These are phyloP conservation scores for Leptographium wingfieldii DNA, from an alignment of 2,329 filamentous ascomycete genomes.

Conservation along the genomic window DNA sequence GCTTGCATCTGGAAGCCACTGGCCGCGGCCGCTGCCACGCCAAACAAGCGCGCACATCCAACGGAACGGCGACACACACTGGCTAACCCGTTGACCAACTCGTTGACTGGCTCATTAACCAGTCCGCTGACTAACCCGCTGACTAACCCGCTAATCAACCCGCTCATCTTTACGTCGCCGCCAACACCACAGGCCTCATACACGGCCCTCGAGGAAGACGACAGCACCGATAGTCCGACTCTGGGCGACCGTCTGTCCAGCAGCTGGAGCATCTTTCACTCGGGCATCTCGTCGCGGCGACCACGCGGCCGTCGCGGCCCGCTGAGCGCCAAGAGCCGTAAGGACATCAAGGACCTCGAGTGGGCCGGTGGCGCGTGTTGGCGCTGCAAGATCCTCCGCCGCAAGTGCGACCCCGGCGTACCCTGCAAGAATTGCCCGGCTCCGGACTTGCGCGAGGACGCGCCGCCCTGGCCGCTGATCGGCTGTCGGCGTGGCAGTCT, in stretches of 20 bases:
- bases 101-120: too few species aligned
- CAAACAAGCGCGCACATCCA: background rate
- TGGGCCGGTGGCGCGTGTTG: slow-evolving; percentile 19
- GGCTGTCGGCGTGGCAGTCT: slow-evolving; percentile 19
- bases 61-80: slow-evolving; percentile 1
- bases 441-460: slow-evolving; percentile 18
- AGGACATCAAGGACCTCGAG: slow-evolving; percentile 18
- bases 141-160: slow-evolving; percentile 2
- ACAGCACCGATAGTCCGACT: slow-evolving; percentile 7
- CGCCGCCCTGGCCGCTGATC: slow-evolving; percentile 19
- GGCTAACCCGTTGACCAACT: slow-evolving; percentile 1
- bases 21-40: background rate
- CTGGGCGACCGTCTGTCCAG: slow-evolving; percentile 11
- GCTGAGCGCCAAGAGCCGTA: slow-evolving; percentile 17
- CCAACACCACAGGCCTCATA: background rate
- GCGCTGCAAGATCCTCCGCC: slow-evolving; percentile 19
- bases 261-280: slow-evolving; percentile 14
- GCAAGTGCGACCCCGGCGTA: slow-evolving; percentile 16
- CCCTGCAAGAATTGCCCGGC: slow-evolving; percentile 19
- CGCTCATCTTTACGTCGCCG: slow-evolving; percentile 1
- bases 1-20: slow-evolving; percentile 14
- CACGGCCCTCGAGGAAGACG: slow-evolving; percentile 1
- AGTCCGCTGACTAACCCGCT: too few species aligned
- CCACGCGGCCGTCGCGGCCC: slow-evolving; percentile 18
- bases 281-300: slow-evolving; percentile 13